Percentiles rank a stretch among this genome's conserved stretches.
phyloP scores from a whole-genome alignment of 202 grass and related monocot species.

The Tripidium arundinaceum region DNA sequence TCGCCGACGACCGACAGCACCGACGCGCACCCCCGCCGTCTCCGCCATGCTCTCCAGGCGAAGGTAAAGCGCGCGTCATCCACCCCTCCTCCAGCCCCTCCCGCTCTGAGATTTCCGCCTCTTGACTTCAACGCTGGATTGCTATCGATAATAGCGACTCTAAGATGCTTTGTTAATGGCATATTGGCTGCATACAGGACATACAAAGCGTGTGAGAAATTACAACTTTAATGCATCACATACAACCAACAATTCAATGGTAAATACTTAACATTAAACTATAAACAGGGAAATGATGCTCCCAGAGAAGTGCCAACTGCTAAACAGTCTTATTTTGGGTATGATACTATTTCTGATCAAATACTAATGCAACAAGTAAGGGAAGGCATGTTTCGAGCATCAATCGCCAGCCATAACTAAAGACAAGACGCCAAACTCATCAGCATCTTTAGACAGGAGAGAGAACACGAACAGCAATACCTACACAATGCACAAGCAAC shows the following conservation, averaged over 20 bases:
- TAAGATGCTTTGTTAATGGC: slow-evolving; percentile 76
- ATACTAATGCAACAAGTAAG: not conserved
- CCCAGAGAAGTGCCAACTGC: not conserved
- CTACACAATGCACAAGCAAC: too few relatives aligned
- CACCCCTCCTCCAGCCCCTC: not conserved
- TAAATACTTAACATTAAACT: not conserved
- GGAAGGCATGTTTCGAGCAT: too few relatives aligned
- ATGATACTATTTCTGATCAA: not conserved
- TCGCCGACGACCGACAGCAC: slow-evolving; percentile 11
- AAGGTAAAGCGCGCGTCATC: slow-evolving; percentile 2
- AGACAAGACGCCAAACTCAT: not conserved
- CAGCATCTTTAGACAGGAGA: not conserved
- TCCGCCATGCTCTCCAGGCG: slow-evolving; percentile 26
- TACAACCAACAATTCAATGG: not conserved
- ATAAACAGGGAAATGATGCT: not conserved
- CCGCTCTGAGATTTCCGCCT: not conserved
- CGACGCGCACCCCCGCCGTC: slow-evolving; percentile 28
- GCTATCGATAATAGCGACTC: slow-evolving; percentile 64
- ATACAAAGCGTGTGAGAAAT: slow-evolving; percentile 17
- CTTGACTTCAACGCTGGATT: slow-evolving; percentile 57
- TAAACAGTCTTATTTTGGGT: not conserved
- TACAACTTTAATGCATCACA: not conserved
- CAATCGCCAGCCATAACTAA: not conserved
- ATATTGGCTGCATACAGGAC: slow-evolving; percentile 52
- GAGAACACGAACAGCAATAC: too few relatives aligned